Percentiles rank a stretch among this genome's conserved stretches.
phyloP scores from a whole-genome alignment of 768 basidiomycete species.

The Trametes maxima region DNA sequence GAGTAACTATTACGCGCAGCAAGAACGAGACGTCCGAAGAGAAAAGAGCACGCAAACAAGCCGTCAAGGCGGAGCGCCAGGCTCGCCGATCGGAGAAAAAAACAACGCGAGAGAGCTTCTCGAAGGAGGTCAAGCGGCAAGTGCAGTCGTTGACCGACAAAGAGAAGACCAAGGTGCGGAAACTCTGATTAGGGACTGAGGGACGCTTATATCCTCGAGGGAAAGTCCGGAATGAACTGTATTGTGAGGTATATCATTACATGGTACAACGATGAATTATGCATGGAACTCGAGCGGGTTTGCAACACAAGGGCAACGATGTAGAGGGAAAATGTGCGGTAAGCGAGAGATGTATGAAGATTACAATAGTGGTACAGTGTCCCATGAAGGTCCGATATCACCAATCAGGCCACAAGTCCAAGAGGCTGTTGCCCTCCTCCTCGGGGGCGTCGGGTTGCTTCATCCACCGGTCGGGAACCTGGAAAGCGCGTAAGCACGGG shows the following conservation, averaged over 20 bases:
- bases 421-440: slow-evolving; percentile 55
- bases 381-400: slow-evolving; percentile 22
- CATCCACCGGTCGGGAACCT: slow-evolving; percentile 93
- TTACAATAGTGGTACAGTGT: slow-evolving; percentile 8
- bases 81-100: slow-evolving; percentile 69
- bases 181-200: slow-evolving; percentile 28
- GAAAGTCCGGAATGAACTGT: background rate
- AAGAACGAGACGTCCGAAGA: slow-evolving; percentile 78
- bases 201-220: background rate
- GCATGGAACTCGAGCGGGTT: background rate
- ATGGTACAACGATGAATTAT: background rate
- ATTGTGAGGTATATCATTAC: slow-evolving; percentile 12
- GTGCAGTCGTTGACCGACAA: slow-evolving; percentile 49
- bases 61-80: slow-evolving; percentile 68
- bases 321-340: background rate
- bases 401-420: slow-evolving; percentile 46
- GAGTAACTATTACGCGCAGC: slow-evolving; percentile 64
- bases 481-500: slow-evolving; percentile 10
- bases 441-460: slow-evolving; percentile 80
- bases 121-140: slow-evolving; percentile 63
- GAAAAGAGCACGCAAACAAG: slow-evolving; percentile 71
- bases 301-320: background rate
- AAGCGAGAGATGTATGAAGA: background rate
- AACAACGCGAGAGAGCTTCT: slow-evolving; percentile 61
- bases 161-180: slow-evolving; percentile 39